Conservation (phyloP, 331 rosid species). For the Quercus phellos region DNA sequence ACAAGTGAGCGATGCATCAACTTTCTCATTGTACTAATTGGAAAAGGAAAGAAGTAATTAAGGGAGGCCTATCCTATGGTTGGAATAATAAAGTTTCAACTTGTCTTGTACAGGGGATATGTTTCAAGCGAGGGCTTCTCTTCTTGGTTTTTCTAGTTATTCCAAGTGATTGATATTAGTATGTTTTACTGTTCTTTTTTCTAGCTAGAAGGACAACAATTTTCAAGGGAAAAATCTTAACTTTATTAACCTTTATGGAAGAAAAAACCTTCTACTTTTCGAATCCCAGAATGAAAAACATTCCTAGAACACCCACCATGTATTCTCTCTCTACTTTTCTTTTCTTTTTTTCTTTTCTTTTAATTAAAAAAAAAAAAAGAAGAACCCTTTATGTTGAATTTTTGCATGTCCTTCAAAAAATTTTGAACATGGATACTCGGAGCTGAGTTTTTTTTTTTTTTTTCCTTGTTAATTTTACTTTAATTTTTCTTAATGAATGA, state of each 20-base stretch:
- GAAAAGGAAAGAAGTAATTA: background rate
- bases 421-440: background rate
- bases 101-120: constrained; percentile 48
- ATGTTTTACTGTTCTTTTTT: constrained; percentile 16
- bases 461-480: background rate
- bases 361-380: rapidly evolving
- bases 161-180: constrained; percentile 11
- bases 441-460: background rate
- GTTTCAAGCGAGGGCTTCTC: constrained; percentile 20
- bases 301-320: background rate
- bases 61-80: constrained; percentile 16
- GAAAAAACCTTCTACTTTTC: background rate
- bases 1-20: constrained; percentile 75
- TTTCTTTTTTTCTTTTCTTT: no score
- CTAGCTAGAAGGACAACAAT: background rate
- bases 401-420: background rate
- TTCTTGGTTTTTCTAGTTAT: background rate
- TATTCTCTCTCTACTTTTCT: background rate
- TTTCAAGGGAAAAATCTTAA: background rate
- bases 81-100: constrained; percentile 32
- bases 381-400: background rate
- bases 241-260: background rate
- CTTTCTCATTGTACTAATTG: constrained; percentile 41
- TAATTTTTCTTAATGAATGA: background rate
- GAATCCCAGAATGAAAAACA: background rate